Evolutionary conservation across 768 basidiomycete species (phyloP).

Genomic region (Russula sp.): DNA sequence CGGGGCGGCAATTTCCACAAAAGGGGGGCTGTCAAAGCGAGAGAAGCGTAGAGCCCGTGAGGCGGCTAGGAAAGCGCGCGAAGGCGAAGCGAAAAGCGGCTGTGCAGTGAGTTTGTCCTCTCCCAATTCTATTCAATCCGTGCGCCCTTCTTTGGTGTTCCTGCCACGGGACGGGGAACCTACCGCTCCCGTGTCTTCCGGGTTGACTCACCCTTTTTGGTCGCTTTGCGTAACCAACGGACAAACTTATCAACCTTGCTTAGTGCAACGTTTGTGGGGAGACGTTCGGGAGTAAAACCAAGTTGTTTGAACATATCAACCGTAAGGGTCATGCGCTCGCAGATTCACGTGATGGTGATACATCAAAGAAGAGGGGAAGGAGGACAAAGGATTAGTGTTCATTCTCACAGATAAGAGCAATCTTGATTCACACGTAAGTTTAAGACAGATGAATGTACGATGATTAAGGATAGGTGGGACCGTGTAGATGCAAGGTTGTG

Average conservation of each 20-base stretch:
- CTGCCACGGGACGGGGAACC: not conserved
- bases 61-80: slow-evolving; percentile 53
- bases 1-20: slow-evolving; percentile 13
- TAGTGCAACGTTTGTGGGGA: slow-evolving; percentile 66
- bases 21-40: slow-evolving; percentile 55
- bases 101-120: slow-evolving; percentile 9
- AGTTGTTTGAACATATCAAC: slow-evolving; percentile 67
- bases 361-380: slow-evolving; percentile 31
- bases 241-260: slow-evolving; percentile 22
- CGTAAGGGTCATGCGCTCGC: slow-evolving; percentile 66
- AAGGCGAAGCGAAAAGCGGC: slow-evolving; percentile 16
- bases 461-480: slow-evolving; percentile 4
- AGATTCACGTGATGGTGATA: slow-evolving; percentile 28
- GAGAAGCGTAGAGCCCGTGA: slow-evolving; percentile 78
- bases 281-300: slow-evolving; percentile 61
- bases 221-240: not conserved
- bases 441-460: not conserved
- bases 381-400: slow-evolving; percentile 29
- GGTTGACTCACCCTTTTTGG: slow-evolving; percentile 2
- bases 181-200: not conserved
- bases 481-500: slow-evolving; percentile 6
- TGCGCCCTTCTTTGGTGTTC: not conserved
- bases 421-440: slow-evolving; percentile 14
- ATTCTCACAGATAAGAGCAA: not conserved
- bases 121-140: slow-evolving; percentile 5